Evolutionary conservation across 2,329 filamentous ascomycete species (phyloP).

Genomic region (Rhytidhysteron rufulum): DNA sequence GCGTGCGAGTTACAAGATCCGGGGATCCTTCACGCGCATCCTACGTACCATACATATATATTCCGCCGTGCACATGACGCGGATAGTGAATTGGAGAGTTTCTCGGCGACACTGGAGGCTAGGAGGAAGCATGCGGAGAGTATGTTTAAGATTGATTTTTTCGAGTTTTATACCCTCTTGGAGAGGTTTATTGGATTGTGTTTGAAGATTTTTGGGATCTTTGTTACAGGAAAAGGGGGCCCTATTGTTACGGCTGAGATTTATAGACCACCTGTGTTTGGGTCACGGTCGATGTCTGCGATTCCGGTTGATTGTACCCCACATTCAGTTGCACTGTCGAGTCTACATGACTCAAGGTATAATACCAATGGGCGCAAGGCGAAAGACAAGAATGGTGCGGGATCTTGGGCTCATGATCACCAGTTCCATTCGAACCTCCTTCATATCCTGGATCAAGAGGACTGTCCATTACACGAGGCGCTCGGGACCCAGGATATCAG

Average conservation of each 20-base stretch:
- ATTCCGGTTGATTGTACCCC: too few relatives aligned
- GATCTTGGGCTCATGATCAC: constrained; percentile 35
- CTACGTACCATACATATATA: constrained; percentile 3
- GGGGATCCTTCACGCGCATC: constrained; percentile 9
- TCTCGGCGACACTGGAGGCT: not conserved
- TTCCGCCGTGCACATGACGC: not conserved
- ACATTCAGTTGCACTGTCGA: constrained; percentile 4
- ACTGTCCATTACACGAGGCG: constrained; percentile 54
- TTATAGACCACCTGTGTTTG: not conserved
- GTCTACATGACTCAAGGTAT: too few relatives aligned
- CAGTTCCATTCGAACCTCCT: constrained; percentile 69
- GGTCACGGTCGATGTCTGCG: constrained; percentile 23
- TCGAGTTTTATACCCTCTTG: constrained; percentile 70
- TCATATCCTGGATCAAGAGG: constrained; percentile 53
- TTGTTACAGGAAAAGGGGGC: constrained; percentile 39
- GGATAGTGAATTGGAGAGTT: too few relatives aligned
- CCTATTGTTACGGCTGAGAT: not conserved
- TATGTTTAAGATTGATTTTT: constrained; percentile 76
- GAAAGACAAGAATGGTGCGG: not conserved
- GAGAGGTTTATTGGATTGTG: constrained; percentile 67
- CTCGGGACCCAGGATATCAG: constrained; percentile 56
- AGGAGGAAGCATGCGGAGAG: constrained; percentile 28
- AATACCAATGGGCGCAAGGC: too few relatives aligned
- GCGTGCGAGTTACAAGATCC: constrained; percentile 17
- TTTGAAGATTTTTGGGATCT: constrained; percentile 60